Conservation (phyloP, 2,329 filamentous ascomycete species). For the Parastagonospora nodorum region DNA sequence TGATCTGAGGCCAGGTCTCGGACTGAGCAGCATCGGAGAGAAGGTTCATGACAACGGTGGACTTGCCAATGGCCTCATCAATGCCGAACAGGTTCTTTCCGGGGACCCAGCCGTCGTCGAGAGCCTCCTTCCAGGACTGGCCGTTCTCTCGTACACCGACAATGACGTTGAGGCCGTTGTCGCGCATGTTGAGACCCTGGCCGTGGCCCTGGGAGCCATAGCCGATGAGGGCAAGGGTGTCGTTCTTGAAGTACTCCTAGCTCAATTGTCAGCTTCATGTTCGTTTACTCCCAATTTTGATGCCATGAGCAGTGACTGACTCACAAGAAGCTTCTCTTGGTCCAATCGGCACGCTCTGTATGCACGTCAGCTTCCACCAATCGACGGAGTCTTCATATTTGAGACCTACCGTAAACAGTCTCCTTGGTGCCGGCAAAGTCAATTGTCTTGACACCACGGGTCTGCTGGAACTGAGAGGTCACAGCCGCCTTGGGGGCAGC, state of each 20-base stretch:
- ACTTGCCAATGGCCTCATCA: slow-evolving; percentile 90
- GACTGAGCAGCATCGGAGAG: slow-evolving; percentile 96
- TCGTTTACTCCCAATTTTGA: slow-evolving; percentile 11
- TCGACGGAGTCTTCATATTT: neutral
- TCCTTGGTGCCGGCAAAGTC: slow-evolving; percentile 97
- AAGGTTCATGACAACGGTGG: slow-evolving; percentile 98
- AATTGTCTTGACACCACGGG: slow-evolving; percentile 95
- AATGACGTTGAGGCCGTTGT: slow-evolving; percentile 99
- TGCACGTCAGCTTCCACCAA: slow-evolving; percentile 27
- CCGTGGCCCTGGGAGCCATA: slow-evolving; percentile 98
- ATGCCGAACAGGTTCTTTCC: slow-evolving; percentile 99
- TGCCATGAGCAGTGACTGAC: slow-evolving; percentile 48
- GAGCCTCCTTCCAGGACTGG: slow-evolving; percentile 96
- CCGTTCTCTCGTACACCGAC: slow-evolving; percentile 98
- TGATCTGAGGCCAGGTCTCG: slow-evolving; percentile 98
- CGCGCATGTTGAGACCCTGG: slow-evolving; percentile 98
- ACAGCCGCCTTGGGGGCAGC: slow-evolving; percentile 54
- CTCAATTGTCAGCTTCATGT: slow-evolving; percentile 31
- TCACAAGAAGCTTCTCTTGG: slow-evolving; percentile 94
- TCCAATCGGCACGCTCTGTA: slow-evolving; percentile 96
- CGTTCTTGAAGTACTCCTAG: slow-evolving; percentile 99
- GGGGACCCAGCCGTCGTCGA: slow-evolving; percentile 96
- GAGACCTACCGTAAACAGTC: slow-evolving; percentile 80
- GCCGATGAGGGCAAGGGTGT: slow-evolving; percentile 97
- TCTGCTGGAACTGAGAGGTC: slow-evolving; percentile 64